Evolutionary conservation across 2,329 filamentous ascomycete genomes (phyloP).

Genomic region (Exophiala aquamarina): DNA sequence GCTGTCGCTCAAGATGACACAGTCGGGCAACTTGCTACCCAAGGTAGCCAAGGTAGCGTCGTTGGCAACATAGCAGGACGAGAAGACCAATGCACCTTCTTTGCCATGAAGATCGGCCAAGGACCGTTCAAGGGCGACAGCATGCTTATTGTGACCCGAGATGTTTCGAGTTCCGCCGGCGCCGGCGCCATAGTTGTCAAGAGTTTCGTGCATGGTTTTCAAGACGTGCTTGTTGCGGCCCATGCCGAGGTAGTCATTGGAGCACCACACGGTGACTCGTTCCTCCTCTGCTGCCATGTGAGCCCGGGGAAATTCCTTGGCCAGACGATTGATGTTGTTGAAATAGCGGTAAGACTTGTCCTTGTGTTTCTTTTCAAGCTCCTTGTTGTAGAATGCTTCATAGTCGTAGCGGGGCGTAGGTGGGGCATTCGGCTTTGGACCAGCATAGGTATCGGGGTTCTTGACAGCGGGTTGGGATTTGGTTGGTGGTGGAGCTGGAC

Average conservation of each 20-base stretch:
- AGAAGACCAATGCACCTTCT: conserved; percentile 90
- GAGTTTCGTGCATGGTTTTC: conserved; percentile 87
- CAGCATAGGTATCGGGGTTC: conserved; percentile 32
- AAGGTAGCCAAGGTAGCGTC: conserved; percentile 94
- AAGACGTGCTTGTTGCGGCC: conserved; percentile 85
- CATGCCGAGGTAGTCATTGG: conserved; percentile 99
- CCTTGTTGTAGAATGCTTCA: conserved; percentile 79
- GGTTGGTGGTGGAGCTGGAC: conserved; percentile 20
- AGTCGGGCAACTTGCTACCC: conserved; percentile 94
- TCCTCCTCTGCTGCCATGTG: conserved; percentile 84
- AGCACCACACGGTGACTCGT: conserved; percentile 96
- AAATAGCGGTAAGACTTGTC: conserved; percentile 99
- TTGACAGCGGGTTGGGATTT: conserved; percentile 14
- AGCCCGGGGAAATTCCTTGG: conserved; percentile 91
- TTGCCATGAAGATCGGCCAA: conserved; percentile 88
- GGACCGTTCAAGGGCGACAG: conserved; percentile 76
- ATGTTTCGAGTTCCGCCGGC: conserved; percentile 97
- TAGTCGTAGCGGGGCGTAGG: conserved; percentile 75
- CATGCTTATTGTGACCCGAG: conserved; percentile 95
- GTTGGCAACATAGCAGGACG: conserved; percentile 97
- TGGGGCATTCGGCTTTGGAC: conserved; percentile 50
- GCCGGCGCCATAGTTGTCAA: conserved; percentile 92
- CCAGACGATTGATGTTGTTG: conserved; percentile 99
- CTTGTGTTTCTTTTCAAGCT: conserved; percentile 98
- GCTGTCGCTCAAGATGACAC: conserved; percentile 96